Conservation (phyloP, 495 filamentous ascomycete genomes). For the Talaromyces trachyspermus region DNA sequence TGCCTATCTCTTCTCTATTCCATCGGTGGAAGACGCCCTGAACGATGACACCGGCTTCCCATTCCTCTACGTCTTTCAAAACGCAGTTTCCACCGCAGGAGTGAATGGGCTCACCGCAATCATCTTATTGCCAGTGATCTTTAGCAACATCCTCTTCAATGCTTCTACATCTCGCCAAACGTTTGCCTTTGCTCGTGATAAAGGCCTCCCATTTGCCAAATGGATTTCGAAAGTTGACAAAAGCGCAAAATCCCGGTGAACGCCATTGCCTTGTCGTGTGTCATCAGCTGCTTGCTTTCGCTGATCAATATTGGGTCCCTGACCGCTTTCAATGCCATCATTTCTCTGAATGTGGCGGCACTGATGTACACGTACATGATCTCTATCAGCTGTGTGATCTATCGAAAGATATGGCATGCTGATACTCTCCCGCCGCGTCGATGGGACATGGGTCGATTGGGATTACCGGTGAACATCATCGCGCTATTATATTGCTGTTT, state of each 20-base stretch:
- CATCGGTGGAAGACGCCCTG: slow-evolving; percentile 28
- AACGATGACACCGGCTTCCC: slow-evolving; percentile 28
- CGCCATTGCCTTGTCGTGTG: slow-evolving; percentile 30
- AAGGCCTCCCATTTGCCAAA: slow-evolving; percentile 35
- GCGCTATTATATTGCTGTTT: slow-evolving; percentile 24
- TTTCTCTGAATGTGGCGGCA: slow-evolving; percentile 32
- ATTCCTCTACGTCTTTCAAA: slow-evolving; percentile 27
- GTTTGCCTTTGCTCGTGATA: slow-evolving; percentile 46
- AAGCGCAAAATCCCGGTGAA: slow-evolving; percentile 43
- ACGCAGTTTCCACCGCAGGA: slow-evolving; percentile 22
- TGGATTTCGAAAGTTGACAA: slow-evolving; percentile 31
- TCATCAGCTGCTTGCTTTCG: slow-evolving; percentile 25
- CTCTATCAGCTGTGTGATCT: slow-evolving; percentile 30
- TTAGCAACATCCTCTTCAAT: slow-evolving; percentile 31
- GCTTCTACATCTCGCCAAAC: slow-evolving; percentile 39
- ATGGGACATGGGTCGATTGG: slow-evolving; percentile 32
- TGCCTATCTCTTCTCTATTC: slow-evolving; percentile 39
- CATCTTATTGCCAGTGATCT: slow-evolving; percentile 33
- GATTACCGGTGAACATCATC: slow-evolving; percentile 29
- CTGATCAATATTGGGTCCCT: slow-evolving; percentile 37
- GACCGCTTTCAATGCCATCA: slow-evolving; percentile 39
- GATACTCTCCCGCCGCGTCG: slow-evolving; percentile 32
- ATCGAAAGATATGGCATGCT: slow-evolving; percentile 25
- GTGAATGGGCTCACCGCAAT: slow-evolving; percentile 30
- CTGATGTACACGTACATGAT: slow-evolving; percentile 36